These are phyloP conservation scores for Backusella psychrophila DNA, from an alignment of 192 early-diverging fungal genomes.

Conservation along the genomic window DNA sequence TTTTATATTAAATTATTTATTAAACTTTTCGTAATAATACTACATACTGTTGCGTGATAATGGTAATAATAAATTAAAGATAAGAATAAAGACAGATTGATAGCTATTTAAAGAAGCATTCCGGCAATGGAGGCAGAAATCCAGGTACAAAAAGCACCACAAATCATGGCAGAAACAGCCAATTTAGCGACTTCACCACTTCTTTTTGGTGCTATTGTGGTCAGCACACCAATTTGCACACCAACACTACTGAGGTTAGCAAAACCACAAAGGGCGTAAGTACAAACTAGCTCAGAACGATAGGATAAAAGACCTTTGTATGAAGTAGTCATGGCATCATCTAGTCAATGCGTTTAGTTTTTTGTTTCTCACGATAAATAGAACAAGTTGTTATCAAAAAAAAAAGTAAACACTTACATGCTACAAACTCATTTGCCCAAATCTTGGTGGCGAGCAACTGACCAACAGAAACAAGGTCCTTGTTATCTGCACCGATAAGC, in stretches of 20 bases:
- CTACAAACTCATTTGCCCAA: constrained; percentile 86
- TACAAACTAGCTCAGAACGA: constrained; percentile 54
- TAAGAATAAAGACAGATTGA: not conserved
- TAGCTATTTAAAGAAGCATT: constrained; percentile 39
- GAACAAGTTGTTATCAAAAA: not conserved
- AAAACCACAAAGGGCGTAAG: constrained; percentile 85
- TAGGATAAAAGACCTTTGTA: constrained; percentile 39
- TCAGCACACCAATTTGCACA: constrained; percentile 74
- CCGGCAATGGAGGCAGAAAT: constrained; percentile 82
- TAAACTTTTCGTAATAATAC: not conserved
- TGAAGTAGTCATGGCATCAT: constrained; percentile 5
- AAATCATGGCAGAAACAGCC: constrained; percentile 76
- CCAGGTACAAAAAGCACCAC: constrained; percentile 76
- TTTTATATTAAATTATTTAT: not conserved
- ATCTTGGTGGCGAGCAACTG: constrained; percentile 72
- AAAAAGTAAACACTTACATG: constrained; percentile 50
- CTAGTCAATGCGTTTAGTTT: not conserved
- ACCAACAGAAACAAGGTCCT: constrained; percentile 52
- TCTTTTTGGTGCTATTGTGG: constrained; percentile 72
- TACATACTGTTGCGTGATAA: not conserved
- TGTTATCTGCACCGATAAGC: constrained; percentile 45
- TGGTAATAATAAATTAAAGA: not conserved
- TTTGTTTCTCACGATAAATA: not conserved
- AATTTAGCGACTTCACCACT: constrained; percentile 68
- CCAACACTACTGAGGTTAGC: constrained; percentile 85